Evolutionary conservation across 371 early-diverging fungal species (phyloP).

Genomic region (Phascolomyces articulosus): DNA sequence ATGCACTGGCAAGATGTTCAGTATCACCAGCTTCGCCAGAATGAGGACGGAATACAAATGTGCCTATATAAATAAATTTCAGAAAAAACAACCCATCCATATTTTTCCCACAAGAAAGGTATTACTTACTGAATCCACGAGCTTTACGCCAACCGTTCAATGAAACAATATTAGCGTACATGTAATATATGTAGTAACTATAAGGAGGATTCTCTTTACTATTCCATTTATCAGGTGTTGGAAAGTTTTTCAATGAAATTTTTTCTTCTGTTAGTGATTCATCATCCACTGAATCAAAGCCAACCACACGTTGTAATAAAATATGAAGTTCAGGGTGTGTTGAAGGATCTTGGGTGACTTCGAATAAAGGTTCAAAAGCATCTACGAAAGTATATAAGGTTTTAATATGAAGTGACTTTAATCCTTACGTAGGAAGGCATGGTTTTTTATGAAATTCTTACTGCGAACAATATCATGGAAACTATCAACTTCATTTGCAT

Average conservation of each 20-base stretch:
- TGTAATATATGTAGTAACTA: constrained; percentile 96
- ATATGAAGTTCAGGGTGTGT: constrained; percentile 92
- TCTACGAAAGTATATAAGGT: constrained; percentile 43
- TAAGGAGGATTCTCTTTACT: constrained; percentile 91
- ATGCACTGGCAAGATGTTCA: constrained; percentile 94
- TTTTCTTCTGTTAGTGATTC: constrained; percentile 89
- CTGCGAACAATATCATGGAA: constrained; percentile 86
- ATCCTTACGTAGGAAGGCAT: too few relatives aligned
- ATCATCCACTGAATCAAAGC: constrained; percentile 98
- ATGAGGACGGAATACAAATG: constrained; percentile 95
- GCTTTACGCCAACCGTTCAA: constrained; percentile 86
- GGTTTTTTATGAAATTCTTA: constrained; percentile 22
- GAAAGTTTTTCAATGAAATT: constrained; percentile 82
- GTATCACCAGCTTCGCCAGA: constrained; percentile 99
- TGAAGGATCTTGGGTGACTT: constrained; percentile 86
- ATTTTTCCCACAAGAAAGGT: too few relatives aligned
- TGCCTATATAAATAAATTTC: constrained; percentile 51
- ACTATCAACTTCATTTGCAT: constrained; percentile 61
- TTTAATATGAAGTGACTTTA: too few relatives aligned
- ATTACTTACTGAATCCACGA: constrained; percentile 81
- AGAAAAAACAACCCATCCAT: too few relatives aligned
- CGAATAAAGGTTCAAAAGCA: constrained; percentile 94
- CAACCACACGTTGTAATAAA: constrained; percentile 94
- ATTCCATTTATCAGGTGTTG: constrained; percentile 86
- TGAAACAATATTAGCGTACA: constrained; percentile 89